Evolutionary conservation across 164 flowering plant species (phyloP).

Genomic region (Tetracentron sinense): DNA sequence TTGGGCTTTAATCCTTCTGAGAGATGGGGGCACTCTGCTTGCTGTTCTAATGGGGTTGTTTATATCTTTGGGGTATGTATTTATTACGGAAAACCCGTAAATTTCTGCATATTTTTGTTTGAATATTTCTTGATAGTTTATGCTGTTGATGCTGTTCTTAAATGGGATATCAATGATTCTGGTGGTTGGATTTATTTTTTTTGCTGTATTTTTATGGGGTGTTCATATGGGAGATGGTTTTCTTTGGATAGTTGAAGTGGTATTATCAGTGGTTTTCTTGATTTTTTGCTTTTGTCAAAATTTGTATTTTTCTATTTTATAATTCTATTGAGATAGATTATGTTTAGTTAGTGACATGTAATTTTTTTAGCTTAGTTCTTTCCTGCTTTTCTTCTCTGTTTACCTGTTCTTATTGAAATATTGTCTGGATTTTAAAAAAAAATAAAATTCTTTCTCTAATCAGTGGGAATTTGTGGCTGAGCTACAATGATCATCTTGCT

Average conservation of each 20-base stretch:
- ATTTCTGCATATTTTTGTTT: background rate
- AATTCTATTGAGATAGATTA: conserved; percentile 1
- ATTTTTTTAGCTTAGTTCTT: conserved; percentile 21
- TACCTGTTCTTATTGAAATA: background rate
- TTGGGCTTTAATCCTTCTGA: conserved; percentile 72
- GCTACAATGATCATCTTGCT: background rate
- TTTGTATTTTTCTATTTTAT: background rate
- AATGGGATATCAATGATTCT: background rate
- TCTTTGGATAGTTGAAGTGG: background rate
- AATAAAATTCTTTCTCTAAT: background rate
- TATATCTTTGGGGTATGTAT: conserved; percentile 83
- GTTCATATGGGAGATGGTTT: background rate
- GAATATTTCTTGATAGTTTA: background rate
- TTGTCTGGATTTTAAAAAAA: too few species aligned
- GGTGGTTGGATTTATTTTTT: background rate
- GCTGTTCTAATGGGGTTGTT: conserved; percentile 56
- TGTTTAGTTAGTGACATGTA: conserved; percentile 13
- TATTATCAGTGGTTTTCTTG: background rate
- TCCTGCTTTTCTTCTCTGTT: conserved; percentile 9
- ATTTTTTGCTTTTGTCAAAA: background rate
- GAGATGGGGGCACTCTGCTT: conserved; percentile 98
- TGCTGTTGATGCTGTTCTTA: background rate
- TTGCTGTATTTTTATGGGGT: background rate
- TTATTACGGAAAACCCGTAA: background rate
- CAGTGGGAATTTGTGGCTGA: background rate